Percentiles rank a stretch among this genome's conserved stretches.
Evolutionary conservation across 208 protist species (phyloP).

Genomic region (Crithidia bombi): DNA sequence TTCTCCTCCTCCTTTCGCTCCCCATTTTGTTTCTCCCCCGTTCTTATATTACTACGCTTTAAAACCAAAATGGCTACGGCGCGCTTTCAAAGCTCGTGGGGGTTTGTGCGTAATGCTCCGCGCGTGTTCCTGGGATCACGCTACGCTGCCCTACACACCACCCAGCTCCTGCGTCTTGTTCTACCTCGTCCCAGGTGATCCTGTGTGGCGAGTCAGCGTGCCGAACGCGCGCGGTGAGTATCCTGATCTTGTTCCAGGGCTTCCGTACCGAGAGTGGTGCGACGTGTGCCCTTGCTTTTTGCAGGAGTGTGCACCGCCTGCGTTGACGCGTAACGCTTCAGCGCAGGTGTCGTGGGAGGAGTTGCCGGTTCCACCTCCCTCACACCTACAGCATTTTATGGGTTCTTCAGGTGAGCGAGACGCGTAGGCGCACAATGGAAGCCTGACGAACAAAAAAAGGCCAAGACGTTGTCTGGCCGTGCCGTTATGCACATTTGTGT

Average conservation of each 20-base stretch:
- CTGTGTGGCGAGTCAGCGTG: slow-evolving; percentile 61
- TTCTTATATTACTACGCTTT: neutral
- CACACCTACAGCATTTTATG: slow-evolving; percentile 33
- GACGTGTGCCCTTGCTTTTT: slow-evolving; percentile 32
- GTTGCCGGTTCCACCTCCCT: slow-evolving; percentile 27
- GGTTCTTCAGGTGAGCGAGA: neutral
- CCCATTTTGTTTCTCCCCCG: slow-evolving; percentile 6
- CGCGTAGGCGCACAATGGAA: no score
- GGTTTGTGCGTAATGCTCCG: no score
- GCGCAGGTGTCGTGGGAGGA: slow-evolving; percentile 46
- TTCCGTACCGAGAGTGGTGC: slow-evolving; percentile 76
- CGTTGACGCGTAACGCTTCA: slow-evolving; percentile 19
- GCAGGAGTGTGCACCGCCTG: slow-evolving; percentile 65
- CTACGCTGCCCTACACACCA: slow-evolving; percentile 68
- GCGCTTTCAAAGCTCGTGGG: no score
- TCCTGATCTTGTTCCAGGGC: slow-evolving; percentile 59
- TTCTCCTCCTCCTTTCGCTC: slow-evolving; percentile 10
- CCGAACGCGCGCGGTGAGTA: slow-evolving; percentile 84
- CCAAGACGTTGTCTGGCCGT: no score
- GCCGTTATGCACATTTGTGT: no score
- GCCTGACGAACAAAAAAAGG: no score
- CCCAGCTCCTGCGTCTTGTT: slow-evolving; percentile 67
- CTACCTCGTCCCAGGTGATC: slow-evolving; percentile 77
- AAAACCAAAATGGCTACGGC: neutral
- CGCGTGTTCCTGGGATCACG: slow-evolving; percentile 68